Percentiles rank a stretch among this genome's conserved stretches.
These are phyloP conservation scores for Metarhizium guizhouense DNA, from an alignment of 2,329 filamentous ascomycete genomes.

Conservation along the genomic window DNA sequence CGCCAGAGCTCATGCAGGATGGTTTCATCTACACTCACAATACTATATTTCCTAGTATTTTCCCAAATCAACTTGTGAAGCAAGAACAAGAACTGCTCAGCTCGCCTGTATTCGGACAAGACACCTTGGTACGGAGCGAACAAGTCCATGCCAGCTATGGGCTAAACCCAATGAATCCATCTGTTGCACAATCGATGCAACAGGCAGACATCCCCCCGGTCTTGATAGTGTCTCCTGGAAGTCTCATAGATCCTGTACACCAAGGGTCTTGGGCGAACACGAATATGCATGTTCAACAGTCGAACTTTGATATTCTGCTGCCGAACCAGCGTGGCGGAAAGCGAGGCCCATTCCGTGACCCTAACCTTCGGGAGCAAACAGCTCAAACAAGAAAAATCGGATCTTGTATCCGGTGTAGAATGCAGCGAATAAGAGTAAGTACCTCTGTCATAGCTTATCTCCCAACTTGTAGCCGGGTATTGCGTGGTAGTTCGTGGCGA, in stretches of 20 bases:
- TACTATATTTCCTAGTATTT: neutral
- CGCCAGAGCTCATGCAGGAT: neutral
- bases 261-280: slow-evolving; percentile 2
- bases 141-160: neutral
- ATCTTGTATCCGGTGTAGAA: slow-evolving; percentile 51
- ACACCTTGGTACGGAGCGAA: neutral
- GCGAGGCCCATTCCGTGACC: slow-evolving; percentile 46
- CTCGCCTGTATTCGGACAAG: neutral
- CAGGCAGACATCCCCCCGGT: neutral
- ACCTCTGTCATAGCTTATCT: neutral
- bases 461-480: neutral
- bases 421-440: slow-evolving; percentile 53
- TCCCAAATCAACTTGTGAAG: slow-evolving; percentile 2
- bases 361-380: slow-evolving; percentile 41
- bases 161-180: neutral
- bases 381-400: slow-evolving; percentile 49
- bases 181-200: neutral
- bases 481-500: neutral
- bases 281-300: slow-evolving; percentile 10
- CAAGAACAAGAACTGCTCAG: neutral
- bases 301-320: slow-evolving; percentile 19
- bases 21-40: neutral
- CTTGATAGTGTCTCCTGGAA: neutral
- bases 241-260: neutral
- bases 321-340: slow-evolving; percentile 25